Conservation (phyloP, 2,329 filamentous ascomycete genomes). For the Ophiocordyceps unilateralis region DNA sequence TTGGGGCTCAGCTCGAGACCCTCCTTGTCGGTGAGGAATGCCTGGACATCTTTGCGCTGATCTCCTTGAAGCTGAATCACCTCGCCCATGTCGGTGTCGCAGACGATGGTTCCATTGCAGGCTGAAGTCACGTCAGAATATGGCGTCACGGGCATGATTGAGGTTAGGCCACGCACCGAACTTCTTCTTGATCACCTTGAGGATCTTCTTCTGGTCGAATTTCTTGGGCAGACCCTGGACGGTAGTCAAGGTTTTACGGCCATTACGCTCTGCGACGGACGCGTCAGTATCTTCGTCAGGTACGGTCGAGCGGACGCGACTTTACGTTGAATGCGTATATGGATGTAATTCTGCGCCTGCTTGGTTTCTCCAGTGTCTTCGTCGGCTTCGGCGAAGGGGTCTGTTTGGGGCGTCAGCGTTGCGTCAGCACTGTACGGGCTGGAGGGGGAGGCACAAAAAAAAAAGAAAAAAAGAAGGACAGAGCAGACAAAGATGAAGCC, state of each 20-base stretch:
- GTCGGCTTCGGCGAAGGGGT: conserved; percentile 99
- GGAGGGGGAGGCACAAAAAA: background rate
- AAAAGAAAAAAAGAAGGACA: no score
- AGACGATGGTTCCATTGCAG: conserved; percentile 99
- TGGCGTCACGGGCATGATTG: background rate
- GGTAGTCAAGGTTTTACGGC: conserved; percentile 99
- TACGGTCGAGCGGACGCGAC: conserved; percentile 18
- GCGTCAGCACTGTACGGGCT: background rate
- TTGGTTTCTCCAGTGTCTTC: conserved; percentile 94
- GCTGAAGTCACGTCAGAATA: conserved; percentile 28
- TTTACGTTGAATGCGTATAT: conserved; percentile 98
- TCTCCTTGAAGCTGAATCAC: conserved; percentile 99
- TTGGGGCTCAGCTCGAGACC: conserved; percentile 87
- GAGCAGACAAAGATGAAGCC: background rate
- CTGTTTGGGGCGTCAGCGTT: conserved; percentile 26
- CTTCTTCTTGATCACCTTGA: conserved; percentile 99
- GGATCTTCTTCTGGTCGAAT: conserved; percentile 98
- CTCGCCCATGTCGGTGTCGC: conserved; percentile 92
- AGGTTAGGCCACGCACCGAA: conserved; percentile 49
- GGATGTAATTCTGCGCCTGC: conserved; percentile 94
- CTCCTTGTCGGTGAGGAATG: conserved; percentile 91
- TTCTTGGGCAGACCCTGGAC: conserved; percentile 98
- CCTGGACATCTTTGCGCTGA: conserved; percentile 96
- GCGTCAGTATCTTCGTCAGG: conserved; percentile 19
- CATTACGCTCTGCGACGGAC: conserved; percentile 74